Conservation (phyloP, 805 yeast species). For the Hanseniaspora mollemarum region DNA sequence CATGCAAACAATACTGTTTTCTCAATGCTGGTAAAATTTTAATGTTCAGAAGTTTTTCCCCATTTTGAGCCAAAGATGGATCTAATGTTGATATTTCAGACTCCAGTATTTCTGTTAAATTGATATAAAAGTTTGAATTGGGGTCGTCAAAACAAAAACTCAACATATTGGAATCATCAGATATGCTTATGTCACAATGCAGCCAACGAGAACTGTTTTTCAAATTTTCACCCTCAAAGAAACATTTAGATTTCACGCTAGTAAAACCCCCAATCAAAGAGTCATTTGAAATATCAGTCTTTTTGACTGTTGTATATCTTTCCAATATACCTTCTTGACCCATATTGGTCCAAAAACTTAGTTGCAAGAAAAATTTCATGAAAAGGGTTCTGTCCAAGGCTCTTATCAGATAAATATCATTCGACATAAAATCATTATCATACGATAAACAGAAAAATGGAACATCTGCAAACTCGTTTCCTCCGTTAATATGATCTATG, state of each 20-base stretch:
- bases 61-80: conserved; percentile 45
- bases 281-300: conserved; percentile 15
- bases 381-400: conserved; percentile 26
- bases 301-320: conserved; percentile 18
- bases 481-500: neutral
- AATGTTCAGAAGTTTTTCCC: conserved; percentile 46
- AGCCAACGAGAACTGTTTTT: neutral
- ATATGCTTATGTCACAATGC: neutral
- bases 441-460: conserved; percentile 5
- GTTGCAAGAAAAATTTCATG: conserved; percentile 34
- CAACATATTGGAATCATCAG: neutral
- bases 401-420: neutral
- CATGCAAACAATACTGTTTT: conserved; percentile 20
- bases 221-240: neutral
- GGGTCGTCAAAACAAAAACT: neutral
- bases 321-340: conserved; percentile 40
- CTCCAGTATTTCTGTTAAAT: conserved; percentile 40
- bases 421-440: neutral
- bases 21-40: conserved; percentile 49
- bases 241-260: neutral
- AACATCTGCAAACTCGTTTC: conserved; percentile 9
- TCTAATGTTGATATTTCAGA: conserved; percentile 57
- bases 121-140: conserved; percentile 37
- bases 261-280: neutral
- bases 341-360: conserved; percentile 48